phyloP scores from a whole-genome alignment of 306 rosid genomes.

The Benincasa hispida region DNA sequence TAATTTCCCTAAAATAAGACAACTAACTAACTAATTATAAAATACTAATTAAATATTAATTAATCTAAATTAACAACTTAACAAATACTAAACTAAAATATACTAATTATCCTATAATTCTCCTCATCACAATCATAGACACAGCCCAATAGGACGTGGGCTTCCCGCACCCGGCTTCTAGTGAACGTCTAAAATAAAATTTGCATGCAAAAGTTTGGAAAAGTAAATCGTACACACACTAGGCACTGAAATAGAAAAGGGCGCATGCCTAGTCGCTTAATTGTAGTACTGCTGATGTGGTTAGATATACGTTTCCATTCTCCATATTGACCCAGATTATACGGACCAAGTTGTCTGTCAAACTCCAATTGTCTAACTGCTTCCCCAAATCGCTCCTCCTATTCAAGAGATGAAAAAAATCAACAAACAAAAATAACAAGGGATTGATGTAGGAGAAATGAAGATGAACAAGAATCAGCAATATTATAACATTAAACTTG shows the following conservation, averaged over 20 bases:
- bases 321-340: conserved; percentile 45
- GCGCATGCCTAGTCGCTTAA: conserved; percentile 46
- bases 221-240: not conserved
- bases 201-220: not conserved
- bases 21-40: too few species aligned
- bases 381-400: conserved; percentile 50
- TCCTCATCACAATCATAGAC: not conserved
- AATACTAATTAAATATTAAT: too few species aligned
- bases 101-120: too few species aligned
- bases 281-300: conserved; percentile 38
- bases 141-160: not conserved
- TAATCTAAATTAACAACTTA: too few species aligned
- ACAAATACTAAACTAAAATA: too few species aligned
- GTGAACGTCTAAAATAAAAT: not conserved
- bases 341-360: conserved; percentile 82
- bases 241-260: not conserved
- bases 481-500: too few species aligned
- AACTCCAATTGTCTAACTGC: conserved; percentile 72
- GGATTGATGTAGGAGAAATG: conserved; percentile 1
- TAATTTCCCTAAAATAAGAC: too few species aligned
- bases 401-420: conserved; percentile 10
- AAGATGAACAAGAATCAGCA: not conserved
- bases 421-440: not conserved
- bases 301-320: conserved; percentile 69
- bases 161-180: too few species aligned